phyloP scores from a whole-genome alignment of 441 rosid genomes.

The Adansonia madagascariensis region DNA sequence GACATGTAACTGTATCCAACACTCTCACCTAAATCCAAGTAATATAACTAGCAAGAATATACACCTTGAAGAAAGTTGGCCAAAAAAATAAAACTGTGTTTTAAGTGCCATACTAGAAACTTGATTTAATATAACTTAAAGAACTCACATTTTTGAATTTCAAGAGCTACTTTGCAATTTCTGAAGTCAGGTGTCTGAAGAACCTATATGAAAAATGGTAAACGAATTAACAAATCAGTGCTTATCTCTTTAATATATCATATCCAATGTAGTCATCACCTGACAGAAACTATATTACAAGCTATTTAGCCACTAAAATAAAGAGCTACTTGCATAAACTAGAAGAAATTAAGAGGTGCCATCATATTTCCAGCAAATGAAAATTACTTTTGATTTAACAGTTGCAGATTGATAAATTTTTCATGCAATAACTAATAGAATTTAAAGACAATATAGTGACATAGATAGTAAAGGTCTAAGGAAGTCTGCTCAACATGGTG shows the following conservation, averaged over 20 bases:
- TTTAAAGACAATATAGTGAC: background rate
- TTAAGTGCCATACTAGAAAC: background rate
- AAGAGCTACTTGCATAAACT: background rate
- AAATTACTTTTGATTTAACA: background rate
- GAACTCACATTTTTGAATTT: conserved; percentile 67
- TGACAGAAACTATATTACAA: background rate
- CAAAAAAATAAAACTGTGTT: background rate
- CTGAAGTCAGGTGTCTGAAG: conserved; percentile 64
- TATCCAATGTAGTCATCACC: background rate
- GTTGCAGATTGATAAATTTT: background rate
- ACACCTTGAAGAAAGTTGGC: background rate
- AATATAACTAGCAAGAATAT: background rate
- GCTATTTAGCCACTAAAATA: conserved; percentile 8
- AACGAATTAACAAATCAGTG: conserved; percentile 5
- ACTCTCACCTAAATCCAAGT: too few relatives aligned
- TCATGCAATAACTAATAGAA: background rate
- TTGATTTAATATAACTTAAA: background rate
- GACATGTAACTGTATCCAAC: too few relatives aligned
- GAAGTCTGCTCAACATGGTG: background rate
- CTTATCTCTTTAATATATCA: background rate
- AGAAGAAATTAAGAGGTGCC: background rate
- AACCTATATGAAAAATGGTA: conserved; percentile 42
- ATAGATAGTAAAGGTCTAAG: background rate
- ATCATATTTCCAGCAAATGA: background rate
- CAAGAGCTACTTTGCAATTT: conserved; percentile 60